Conservation (phyloP, 306 rosid species). For the Rosa multiflora region DNA sequence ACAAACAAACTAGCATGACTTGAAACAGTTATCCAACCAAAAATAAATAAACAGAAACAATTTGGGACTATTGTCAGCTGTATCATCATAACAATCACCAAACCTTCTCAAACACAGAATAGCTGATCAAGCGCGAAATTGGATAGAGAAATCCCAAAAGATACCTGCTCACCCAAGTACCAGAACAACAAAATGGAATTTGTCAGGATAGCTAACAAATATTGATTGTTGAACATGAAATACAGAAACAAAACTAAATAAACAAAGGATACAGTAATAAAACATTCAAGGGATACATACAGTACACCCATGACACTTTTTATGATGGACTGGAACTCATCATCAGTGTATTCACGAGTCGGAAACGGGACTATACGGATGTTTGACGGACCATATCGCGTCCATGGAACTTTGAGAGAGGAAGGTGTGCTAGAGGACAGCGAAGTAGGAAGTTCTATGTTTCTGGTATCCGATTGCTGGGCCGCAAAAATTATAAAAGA, state of each 20-base stretch:
- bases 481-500: slow-evolving; percentile 77
- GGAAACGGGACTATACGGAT: slow-evolving; percentile 91
- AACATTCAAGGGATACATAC: slow-evolving; percentile 47
- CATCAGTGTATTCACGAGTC: slow-evolving; percentile 90
- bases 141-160: slow-evolving; percentile 96
- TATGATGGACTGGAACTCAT: slow-evolving; percentile 89
- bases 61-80: slow-evolving; percentile 14
- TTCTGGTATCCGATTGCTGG: slow-evolving; percentile 57
- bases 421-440: slow-evolving; percentile 34
- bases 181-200: slow-evolving; percentile 27
- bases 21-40: slow-evolving; percentile 8
- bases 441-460: slow-evolving; percentile 37
- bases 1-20: slow-evolving; percentile 9
- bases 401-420: slow-evolving; percentile 49
- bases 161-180: slow-evolving; percentile 62
- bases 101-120: slow-evolving; percentile 90
- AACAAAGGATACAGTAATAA: not conserved
- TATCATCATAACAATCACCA: slow-evolving; percentile 27
- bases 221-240: slow-evolving; percentile 12
- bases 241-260: slow-evolving; percentile 12
- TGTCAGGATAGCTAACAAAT: slow-evolving; percentile 26
- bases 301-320: slow-evolving; percentile 89
- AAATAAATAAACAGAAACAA: not conserved
- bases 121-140: slow-evolving; percentile 85
- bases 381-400: slow-evolving; percentile 59